These are phyloP conservation scores for Scortechinia acanthostroma DNA, from an alignment of 2,329 filamentous ascomycete species.

Conservation along the genomic window DNA sequence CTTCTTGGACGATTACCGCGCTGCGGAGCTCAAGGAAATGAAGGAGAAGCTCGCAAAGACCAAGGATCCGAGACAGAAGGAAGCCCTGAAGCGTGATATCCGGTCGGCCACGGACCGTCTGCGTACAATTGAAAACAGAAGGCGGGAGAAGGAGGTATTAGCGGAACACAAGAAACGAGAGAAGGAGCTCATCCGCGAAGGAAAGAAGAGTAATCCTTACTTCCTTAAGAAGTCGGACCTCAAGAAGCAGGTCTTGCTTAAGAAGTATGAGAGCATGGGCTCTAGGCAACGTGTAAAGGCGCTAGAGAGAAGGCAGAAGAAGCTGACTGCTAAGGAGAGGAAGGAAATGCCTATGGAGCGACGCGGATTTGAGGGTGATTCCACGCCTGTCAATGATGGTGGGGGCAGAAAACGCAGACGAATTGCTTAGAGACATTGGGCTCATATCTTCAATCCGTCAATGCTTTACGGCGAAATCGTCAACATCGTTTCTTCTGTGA, in stretches of 20 bases:
- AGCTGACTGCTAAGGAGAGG: background rate
- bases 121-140: background rate
- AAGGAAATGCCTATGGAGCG: conserved; percentile 1
- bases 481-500: too few species aligned
- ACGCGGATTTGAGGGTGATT: background rate
- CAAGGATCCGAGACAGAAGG: conserved; percentile 44
- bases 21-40: conserved; percentile 47
- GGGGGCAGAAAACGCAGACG: background rate
- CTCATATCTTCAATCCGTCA: too few species aligned
- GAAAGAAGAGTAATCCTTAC: background rate
- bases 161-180: background rate
- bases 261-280: background rate
- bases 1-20: conserved; percentile 55
- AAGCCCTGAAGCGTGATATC: conserved; percentile 44
- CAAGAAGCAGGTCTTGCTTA: background rate
- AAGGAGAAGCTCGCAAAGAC: conserved; percentile 43
- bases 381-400: background rate
- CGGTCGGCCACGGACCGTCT: conserved; percentile 31
- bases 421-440: background rate
- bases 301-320: background rate
- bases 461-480: too few species aligned
- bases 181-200: background rate
- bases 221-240: conserved; percentile 1
- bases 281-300: background rate
- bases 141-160: background rate